These are phyloP conservation scores for Meyerozyma guilliermondii DNA, from an alignment of 1,139 yeast genomes.

Conservation along the genomic window DNA sequence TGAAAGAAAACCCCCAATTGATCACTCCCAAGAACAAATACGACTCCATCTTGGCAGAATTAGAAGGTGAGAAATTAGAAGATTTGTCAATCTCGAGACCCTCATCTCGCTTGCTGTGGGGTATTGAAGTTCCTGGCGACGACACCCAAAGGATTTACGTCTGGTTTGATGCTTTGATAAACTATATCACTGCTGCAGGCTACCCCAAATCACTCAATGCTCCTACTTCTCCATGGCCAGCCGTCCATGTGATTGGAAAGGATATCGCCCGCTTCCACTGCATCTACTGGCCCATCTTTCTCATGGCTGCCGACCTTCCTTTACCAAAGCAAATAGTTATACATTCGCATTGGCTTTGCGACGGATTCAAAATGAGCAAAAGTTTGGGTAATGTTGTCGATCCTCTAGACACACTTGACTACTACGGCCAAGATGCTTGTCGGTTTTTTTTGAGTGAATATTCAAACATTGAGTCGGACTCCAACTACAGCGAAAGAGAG, in stretches of 20 bases:
- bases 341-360: constrained; percentile 92
- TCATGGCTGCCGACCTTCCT: constrained; percentile 73
- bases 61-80: constrained; percentile 40
- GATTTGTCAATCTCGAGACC: constrained; percentile 90
- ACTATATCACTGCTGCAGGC: constrained; percentile 74
- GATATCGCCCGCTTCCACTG: constrained; percentile 88
- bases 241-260: constrained; percentile 84
- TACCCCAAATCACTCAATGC: constrained; percentile 35
- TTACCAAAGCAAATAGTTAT: constrained; percentile 75
- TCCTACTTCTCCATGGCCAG: constrained; percentile 42
- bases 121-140: constrained; percentile 83
- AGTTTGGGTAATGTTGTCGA: constrained; percentile 95
- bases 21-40: constrained; percentile 62
- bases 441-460: constrained; percentile 75
- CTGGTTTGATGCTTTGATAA: constrained; percentile 94
- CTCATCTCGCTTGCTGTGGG: constrained; percentile 74
- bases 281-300: constrained; percentile 90
- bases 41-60: constrained; percentile 52
- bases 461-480: constrained; percentile 70
- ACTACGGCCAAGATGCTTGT: constrained; percentile 69
- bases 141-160: constrained; percentile 78
- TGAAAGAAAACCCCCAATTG: constrained; percentile 49
- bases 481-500: constrained; percentile 66
- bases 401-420: constrained; percentile 57
- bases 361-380: constrained; percentile 90